Evolutionary conservation across 1,284 basidiomycete species (phyloP), one percentile per base, ranked within the genome.

Genomic region (Boletus mariae): DNA sequence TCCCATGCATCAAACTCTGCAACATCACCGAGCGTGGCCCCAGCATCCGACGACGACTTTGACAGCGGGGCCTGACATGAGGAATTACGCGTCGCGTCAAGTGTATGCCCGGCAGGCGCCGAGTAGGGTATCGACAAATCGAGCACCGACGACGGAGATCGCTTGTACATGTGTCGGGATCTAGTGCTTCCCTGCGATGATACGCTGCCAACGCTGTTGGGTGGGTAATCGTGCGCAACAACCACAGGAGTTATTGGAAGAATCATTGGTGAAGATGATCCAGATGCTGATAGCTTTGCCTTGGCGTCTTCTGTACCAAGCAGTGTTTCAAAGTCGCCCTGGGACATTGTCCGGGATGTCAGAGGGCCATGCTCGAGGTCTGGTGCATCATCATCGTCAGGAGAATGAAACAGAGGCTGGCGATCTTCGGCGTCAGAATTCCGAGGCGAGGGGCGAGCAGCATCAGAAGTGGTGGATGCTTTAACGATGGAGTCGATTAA

Each of bases 401-500:
- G 67, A 10, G 73, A 63, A 6, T 68, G 55, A 56, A 83, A 84
- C 10, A 90, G 71, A 20, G 86, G 85, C 59, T 87, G 81, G 41
- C 73, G 73, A 54, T 84, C 83, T 1, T 70, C 69, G 29, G 75
- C 69, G 31, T 73, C 71, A 2, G 66, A 62, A 41, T 71, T 60
- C n/a, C 64, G 59, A n/a, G 70, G 59, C 0, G 64, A 58, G 49
- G 77, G 72, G 37, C 75, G 75, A 29, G 78, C 63, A 37, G 71
- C 64, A 13, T 76, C 63, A 5, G 72, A 58, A 38, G 53, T 71
- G 31, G 71, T 67, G 20, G 81, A 82, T 2, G 84, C 85, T 68
- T 90, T 92, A 66, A 93, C 87, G 57, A 93, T 91, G 0, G 90
- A 90, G 71, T 92, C 90, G 53, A 91, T 90, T 47, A 91, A 73